Evolutionary conservation across 495 filamentous ascomycete genomes (phyloP).

Genomic region (Xylaria sp.): DNA sequence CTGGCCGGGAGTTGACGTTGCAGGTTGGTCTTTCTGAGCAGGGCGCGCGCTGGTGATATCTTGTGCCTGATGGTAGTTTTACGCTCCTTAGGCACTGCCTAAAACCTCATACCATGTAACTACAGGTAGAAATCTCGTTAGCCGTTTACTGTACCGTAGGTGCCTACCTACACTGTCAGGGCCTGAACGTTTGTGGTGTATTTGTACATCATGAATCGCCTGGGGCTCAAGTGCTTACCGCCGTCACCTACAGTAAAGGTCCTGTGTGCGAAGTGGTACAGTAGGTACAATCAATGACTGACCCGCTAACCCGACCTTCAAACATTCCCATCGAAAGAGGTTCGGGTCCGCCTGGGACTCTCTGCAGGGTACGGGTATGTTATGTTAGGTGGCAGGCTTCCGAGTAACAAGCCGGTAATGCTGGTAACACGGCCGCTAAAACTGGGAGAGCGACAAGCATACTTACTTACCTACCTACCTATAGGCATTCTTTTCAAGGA

Average conservation of each 20-base stretch:
- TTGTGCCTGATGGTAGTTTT: not conserved
- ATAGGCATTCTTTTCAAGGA: not conserved
- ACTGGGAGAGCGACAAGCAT: not conserved
- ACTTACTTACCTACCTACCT: constrained; percentile 5
- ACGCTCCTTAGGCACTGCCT: not conserved
- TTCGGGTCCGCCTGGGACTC: not conserved
- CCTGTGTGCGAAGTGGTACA: not conserved
- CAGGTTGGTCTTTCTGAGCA: not conserved
- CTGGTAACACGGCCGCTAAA: constrained; percentile 1
- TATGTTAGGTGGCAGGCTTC: no score
- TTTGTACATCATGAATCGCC: not conserved
- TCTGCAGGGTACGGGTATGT: not conserved
- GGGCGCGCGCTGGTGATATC: not conserved
- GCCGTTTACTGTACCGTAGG: not conserved
- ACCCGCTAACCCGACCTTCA: not conserved
- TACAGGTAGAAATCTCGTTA: no score
- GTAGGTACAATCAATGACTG: no score
- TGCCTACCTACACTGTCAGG: no score
- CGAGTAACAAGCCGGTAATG: constrained; percentile 6
- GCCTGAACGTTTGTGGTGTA: not conserved
- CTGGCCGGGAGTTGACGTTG: not conserved
- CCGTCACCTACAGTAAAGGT: not conserved
- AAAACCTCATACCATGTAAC: no score
- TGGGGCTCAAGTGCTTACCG: not conserved
- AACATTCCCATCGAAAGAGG: not conserved